phyloP scores from a whole-genome alignment of 116 monocot genomes.

The Posidonia oceanica region DNA sequence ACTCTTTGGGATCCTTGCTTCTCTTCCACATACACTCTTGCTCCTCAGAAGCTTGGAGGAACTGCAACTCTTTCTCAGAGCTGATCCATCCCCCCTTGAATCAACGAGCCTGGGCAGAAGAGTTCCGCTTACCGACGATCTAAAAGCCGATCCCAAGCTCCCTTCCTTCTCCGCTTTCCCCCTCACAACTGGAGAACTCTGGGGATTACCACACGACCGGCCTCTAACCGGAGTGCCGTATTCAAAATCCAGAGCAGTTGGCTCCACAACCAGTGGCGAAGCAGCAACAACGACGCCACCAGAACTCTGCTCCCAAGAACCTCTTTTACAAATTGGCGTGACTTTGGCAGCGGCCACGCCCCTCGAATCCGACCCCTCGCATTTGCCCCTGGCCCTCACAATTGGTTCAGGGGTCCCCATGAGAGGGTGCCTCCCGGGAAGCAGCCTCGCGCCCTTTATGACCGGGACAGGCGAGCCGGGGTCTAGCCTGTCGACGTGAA shows the following conservation, averaged over 20 bases:
- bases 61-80: constrained; percentile 49
- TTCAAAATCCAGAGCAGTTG: constrained; percentile 49
- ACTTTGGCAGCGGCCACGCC: background rate
- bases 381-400: constrained; percentile 8
- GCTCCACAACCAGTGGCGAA: constrained; percentile 29
- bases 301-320: constrained; percentile 53
- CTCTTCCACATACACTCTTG: constrained; percentile 22
- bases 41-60: constrained; percentile 34
- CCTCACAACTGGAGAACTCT: constrained; percentile 7
- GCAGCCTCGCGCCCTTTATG: constrained; percentile 51
- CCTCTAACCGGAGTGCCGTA: constrained; percentile 39
- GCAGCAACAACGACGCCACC: background rate
- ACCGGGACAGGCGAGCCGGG: constrained; percentile 67
- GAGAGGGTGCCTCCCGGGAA: constrained; percentile 83
- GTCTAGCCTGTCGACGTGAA: constrained; percentile 61
- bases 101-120: constrained; percentile 17
- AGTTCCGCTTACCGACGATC: constrained; percentile 26
- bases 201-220: background rate
- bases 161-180: constrained; percentile 7
- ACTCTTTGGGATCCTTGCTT: constrained; percentile 36
- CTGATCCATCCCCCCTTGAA: constrained; percentile 11
- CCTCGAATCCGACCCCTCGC: constrained; percentile 2
- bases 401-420: constrained; percentile 73
- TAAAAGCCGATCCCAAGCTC: background rate
- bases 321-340: constrained; percentile 25